Evolutionary conservation across 106 monocot genomes (phyloP).

Genomic region (Acorus calamus): DNA sequence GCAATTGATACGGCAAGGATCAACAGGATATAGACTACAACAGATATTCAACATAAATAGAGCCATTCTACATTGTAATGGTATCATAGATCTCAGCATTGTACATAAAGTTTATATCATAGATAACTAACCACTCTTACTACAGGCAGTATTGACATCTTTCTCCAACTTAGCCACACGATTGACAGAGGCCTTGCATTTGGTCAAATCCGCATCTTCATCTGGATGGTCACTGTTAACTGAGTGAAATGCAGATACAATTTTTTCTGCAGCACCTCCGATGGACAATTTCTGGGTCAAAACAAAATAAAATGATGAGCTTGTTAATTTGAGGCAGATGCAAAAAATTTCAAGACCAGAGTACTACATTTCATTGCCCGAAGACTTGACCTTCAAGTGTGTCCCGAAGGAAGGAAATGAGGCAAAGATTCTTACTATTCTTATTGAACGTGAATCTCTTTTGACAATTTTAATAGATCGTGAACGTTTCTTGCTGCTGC

Average conservation of each 20-base stretch:
- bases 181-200: conserved; percentile 50
- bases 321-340: neutral
- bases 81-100: too few relatives aligned
- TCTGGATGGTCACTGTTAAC: conserved; percentile 49
- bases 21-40: too few relatives aligned
- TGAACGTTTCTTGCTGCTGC: conserved; percentile 41
- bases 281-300: conserved; percentile 73
- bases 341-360: neutral
- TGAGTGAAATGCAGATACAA: conserved; percentile 78
- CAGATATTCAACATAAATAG: too few relatives aligned
- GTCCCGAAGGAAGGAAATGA: neutral
- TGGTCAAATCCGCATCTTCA: conserved; percentile 65
- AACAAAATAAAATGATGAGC: neutral
- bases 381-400: neutral
- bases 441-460: conserved; percentile 85
- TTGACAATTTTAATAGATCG: conserved; percentile 74
- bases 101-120: too few relatives aligned
- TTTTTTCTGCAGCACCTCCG: conserved; percentile 86
- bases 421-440: conserved; percentile 41
- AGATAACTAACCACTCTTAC: conserved; percentile 9
- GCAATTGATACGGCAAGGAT: too few relatives aligned
- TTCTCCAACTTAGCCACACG: conserved; percentile 78
- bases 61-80: too few relatives aligned
- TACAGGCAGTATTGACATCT: conserved; percentile 64
- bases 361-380: neutral